These are phyloP conservation scores for Colletotrichum musae DNA, from an alignment of 2,329 filamentous ascomycete genomes.

Conservation along the genomic window DNA sequence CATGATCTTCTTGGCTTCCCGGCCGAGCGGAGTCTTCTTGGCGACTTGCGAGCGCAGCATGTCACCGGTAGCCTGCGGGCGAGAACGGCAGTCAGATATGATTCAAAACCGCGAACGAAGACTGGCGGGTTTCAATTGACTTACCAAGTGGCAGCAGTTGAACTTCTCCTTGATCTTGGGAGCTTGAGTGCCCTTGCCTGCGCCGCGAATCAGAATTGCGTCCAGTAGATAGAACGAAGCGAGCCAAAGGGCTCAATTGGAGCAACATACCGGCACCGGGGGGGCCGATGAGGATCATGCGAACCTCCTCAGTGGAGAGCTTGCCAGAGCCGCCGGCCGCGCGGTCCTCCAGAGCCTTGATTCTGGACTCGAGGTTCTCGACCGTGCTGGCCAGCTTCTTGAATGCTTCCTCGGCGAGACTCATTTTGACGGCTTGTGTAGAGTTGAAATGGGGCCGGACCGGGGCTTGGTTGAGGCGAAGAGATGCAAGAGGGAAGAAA, in stretches of 20 bases:
- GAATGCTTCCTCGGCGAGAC: conserved; percentile 88
- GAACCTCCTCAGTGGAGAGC: conserved; percentile 76
- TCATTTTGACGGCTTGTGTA: conserved; percentile 72
- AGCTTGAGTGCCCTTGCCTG: conserved; percentile 99
- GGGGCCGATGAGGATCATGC: conserved; percentile 98
- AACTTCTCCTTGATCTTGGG: conserved; percentile 99
- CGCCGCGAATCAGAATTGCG: conserved; percentile 19
- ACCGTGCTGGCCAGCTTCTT: conserved; percentile 89
- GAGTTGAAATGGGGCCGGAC: conserved; percentile 43
- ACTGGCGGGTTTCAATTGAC: conserved; percentile 52
- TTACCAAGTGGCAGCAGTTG: conserved; percentile 95
- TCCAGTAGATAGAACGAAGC: neutral
- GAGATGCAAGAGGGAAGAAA: conserved; percentile 31
- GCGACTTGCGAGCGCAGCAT: conserved; percentile 99
- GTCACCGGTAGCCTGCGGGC: conserved; percentile 89
- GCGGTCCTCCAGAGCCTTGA: conserved; percentile 86
- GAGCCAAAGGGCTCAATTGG: conserved; percentile 24
- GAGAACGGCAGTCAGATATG: conserved; percentile 39
- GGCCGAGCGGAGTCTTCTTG: conserved; percentile 94
- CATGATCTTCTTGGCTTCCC: conserved; percentile 99
- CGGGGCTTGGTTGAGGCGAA: conserved; percentile 41
- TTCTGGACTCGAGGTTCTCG: conserved; percentile 85
- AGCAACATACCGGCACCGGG: conserved; percentile 88
- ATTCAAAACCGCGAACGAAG: neutral
- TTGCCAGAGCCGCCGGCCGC: conserved; percentile 70